These are phyloP conservation scores for Mycena olivaceomarginata DNA, from an alignment of 768 basidiomycete genomes.

Conservation along the genomic window DNA sequence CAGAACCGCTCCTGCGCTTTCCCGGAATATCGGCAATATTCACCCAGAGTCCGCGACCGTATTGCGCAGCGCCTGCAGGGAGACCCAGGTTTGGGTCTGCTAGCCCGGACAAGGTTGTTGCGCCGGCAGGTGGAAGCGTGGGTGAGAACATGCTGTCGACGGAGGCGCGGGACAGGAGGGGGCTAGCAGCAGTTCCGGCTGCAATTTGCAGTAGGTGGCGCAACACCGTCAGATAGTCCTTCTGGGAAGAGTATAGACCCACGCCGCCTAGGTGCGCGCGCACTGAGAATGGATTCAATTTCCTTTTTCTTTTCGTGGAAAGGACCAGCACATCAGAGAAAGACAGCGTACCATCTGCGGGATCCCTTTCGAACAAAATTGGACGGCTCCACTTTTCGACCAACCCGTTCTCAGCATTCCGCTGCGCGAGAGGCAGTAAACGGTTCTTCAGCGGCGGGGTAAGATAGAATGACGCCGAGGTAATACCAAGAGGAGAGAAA, in stretches of 20 bases:
- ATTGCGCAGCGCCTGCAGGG: slow-evolving; percentile 16
- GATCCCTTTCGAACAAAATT: slow-evolving; percentile 36
- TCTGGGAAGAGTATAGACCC: slow-evolving; percentile 31
- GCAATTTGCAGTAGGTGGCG: slow-evolving; percentile 31
- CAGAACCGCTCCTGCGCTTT: slow-evolving; percentile 14
- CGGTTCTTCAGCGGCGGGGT: slow-evolving; percentile 42
- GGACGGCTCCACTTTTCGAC: slow-evolving; percentile 37
- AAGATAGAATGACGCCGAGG: slow-evolving; percentile 47
- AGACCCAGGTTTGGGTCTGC: background rate
- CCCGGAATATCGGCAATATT: slow-evolving; percentile 29
- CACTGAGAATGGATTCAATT: background rate
- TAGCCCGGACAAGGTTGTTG: background rate
- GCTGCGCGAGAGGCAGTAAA: slow-evolving; percentile 38
- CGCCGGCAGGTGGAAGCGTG: slow-evolving; percentile 14
- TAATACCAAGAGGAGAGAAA: slow-evolving; percentile 46
- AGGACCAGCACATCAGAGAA: background rate
- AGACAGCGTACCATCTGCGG: slow-evolving; percentile 12
- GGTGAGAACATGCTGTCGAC: slow-evolving; percentile 27
- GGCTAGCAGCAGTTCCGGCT: slow-evolving; percentile 30
- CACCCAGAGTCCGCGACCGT: slow-evolving; percentile 15
- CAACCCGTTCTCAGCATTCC: slow-evolving; percentile 28
- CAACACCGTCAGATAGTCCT: slow-evolving; percentile 46
- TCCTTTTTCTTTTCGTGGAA: background rate
- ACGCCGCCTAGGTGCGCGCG: slow-evolving; percentile 5
- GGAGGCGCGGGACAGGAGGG: slow-evolving; percentile 31